Base-by-base conservation (phyloP, 2,329 filamentous ascomycete genomes). In the Ilyonectria destructans region DNA sequence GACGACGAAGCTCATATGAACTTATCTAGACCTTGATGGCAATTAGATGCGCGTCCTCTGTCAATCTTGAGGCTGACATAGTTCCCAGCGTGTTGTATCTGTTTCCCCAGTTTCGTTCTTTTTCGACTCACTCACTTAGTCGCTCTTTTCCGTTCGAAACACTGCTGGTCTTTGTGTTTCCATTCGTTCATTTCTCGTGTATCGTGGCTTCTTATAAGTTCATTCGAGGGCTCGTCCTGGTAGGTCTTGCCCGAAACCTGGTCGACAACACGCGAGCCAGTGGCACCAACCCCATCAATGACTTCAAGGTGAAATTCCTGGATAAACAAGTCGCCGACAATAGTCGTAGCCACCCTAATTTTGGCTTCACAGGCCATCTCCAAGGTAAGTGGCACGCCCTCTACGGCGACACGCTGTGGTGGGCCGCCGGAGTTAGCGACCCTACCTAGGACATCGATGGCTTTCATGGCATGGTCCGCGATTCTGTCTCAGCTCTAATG, bases 391-490 rank as follows among this genome's bases (percentile, higher is more conserved):
- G 81, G 81, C 83, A 81, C 49, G 81, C 80, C 19, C 73, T 83
- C 1, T 84, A 79, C 3, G 73, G 73, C 1, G 72, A 74, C 7
- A 72, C 72, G 17, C 58, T 83, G 2, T 84, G 82, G 78, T 80
- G 79, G 48, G 76, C 74, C 0, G 59, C 72, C 1, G 80, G 80
- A 0, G 76, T 83, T 3, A 77, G 71, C 1, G 74, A 82, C n/a
- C 75, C 77, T 1, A 65, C 65, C 2, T 31, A 73, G 5, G 77
- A 81, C 29, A 67, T 71, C 2, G 69, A 75, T 0, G 80, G 80
- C 0, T 83, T 84, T 49, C 79, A 83, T 29, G 82, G 81, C 23
- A 81, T 83, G 78, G 82, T 83, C 1, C 75, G 82, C 8, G 79
- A 83, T 62, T 74, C 81, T 4, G 67, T 82, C 6, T 82, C 81